Evolutionary conservation across 352 stramenopile genomes (phyloP), one percentile per base, ranked within the genome.

Genomic region (Globisporangium cylindrosporum): DNA sequence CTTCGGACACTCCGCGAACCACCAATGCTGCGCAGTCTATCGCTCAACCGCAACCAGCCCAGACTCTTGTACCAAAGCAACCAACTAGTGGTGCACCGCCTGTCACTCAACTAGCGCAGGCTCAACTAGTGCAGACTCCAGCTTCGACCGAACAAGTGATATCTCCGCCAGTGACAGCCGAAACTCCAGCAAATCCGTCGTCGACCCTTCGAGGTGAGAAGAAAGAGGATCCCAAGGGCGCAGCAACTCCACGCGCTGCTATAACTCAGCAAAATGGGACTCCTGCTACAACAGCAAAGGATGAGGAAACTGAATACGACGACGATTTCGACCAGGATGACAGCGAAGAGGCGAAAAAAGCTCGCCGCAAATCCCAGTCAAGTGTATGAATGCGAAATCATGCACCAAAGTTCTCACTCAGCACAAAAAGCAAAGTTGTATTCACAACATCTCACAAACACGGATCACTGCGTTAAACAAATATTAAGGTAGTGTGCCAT

Each of bases 221-320:
- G 12, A 27, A 57, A 2, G 18, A 59, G 25, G 57, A 61, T 25
- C 14, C 18, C 1, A 61, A 43, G 22, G 5, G 15, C 4, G 22
- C 4, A 15, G 18, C 15, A 22, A 56, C 24, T 3, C 43, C 57
- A 46, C 34, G 25, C 25, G 14, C 25, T 20, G 46, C 36, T 29
- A 25, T 32, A 12, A 22, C 15, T 6, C 32, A 22, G 6, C 14
- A 24, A 29, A 56, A n/a, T 3, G 15, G 41, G 0, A 3, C 54
- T 24, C 14, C 60, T 14, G 6, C 20, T 9, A 41, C 22, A 8
- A 5, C 24, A 48, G 8, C 48, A 24, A 72, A 79, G 20, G 72
- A 74, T 20, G 64, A 70, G 2, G 74, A 73, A 12, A 73, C 76
- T n/a, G 74, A 78, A 41, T 86, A 86, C 55, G 79, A 84, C 67